Evolutionary conservation across 352 stramenopile species (phyloP), one percentile per base, ranked within the genome.

Genomic region (Globisporangium paroecandrum): DNA sequence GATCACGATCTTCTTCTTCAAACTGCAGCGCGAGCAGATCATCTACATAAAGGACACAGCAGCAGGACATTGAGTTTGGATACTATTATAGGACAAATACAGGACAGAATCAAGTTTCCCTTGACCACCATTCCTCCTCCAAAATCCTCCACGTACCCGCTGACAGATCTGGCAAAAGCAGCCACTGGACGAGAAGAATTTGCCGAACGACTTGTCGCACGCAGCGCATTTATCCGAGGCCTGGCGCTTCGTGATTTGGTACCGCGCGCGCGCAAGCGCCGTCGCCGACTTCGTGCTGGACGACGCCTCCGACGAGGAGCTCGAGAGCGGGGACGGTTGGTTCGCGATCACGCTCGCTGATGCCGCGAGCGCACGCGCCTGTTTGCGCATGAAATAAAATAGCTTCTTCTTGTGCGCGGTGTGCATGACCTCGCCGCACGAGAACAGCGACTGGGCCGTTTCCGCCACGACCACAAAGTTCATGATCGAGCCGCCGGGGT

Each of bases 401-500:
- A 89, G 62, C 36, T 87, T 89, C 74, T 87, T 89, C 60, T 77
- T 78, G 24, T 84, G 64, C 6, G 78, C 77, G 10, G 75, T 78
- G 22, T 73, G 65, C 15, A 79, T 77, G 12, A 75, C 69, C 57
- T 75, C 72, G 29, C 71, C 72, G 25, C 76, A 69, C 6, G 69
- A 63, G 18, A 82, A 47, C 13, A 79, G 62, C 32, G 61, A 70
- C 36, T 64, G 61, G 22, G 74, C 64, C 12, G 75, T 59, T 25
- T 88, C 69, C 13, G 75, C 64, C 18, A 79, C 12, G 36, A 77
- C 72, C 58, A 85, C 75, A 63, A 82, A 79, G 47, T 71, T 76
- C 61, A 78, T 62, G 32, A 77, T 62, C 46, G 66, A 66, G 43
- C 77, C 77, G 29, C 73, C 67, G 0, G 77, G 76, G 25, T 87